Base-by-base conservation (phyloP, 2,329 filamentous ascomycete genomes). In the Fusarium hainanense region DNA sequence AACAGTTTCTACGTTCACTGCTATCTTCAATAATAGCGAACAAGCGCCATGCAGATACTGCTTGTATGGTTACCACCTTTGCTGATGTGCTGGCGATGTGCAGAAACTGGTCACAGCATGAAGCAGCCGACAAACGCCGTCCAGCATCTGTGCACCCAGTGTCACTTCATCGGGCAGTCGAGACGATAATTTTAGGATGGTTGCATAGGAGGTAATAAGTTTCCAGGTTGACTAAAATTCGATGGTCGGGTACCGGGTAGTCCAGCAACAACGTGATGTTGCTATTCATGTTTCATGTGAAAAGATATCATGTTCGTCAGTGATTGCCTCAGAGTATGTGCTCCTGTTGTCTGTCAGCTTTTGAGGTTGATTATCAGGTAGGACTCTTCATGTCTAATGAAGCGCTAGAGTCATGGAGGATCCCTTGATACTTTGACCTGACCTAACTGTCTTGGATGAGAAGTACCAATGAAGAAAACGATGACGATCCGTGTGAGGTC, bases 41-140 rank as follows among this genome's bases (percentile, higher is more conserved):
- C 63, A 32, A 47, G 44, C 32, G 20, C 30, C 25, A 30, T 46
- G 40, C n/a, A 66, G 28, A 46, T n/a, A n/a, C 13, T 40, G 34
- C 10, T 37, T 37, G 18, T 27, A 37, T 51, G 8, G 32, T 48
- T 30, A 23, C 66, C 11, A 48, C 56, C 37, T 54, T 41, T 28
- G 54, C 43, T 66, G 54, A 70, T 70, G 67, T 32, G 67, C 34
- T 70, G 67, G 67, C 67, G 40, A 63, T 63, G 37, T 69, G 40
- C 54, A 54, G 51, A 63, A 43, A 42, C 44, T 21, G 30, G 52
- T 41, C 64, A 68, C 49, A 54, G 34, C 66, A 60, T 60, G 54
- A 54, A 54, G 37, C 42, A 58, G 44, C 57, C 46, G 41, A 47
- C 50, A 68, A 60, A 65, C 54, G 50, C 55, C 51, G 52, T 16